phyloP scores from a whole-genome alignment of 768 basidiomycete species.

The Pluteus cervinus region DNA sequence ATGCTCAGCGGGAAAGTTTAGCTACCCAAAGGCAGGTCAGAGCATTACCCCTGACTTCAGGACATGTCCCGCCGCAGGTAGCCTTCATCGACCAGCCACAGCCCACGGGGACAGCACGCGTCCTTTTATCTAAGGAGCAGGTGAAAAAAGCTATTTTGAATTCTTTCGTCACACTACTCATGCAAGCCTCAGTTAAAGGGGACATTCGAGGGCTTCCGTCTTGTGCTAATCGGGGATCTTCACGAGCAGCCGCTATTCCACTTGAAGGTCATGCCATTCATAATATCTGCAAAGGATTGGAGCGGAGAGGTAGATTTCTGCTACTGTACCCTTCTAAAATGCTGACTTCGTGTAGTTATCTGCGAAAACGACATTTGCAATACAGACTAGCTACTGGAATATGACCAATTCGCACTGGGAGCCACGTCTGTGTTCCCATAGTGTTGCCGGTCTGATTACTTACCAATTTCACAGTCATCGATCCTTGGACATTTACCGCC shows the following conservation, averaged over 20 bases:
- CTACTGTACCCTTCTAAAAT: conserved; percentile 1
- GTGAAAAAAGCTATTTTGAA: conserved; percentile 29
- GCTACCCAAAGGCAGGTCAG: conserved; percentile 5
- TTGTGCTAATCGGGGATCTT: conserved; percentile 90
- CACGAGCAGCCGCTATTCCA: conserved; percentile 95
- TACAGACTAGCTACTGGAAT: conserved; percentile 94
- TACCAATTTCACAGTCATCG: conserved; percentile 60
- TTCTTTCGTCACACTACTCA: conserved; percentile 4
- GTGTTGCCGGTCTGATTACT: conserved; percentile 3
- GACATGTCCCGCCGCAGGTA: not conserved
- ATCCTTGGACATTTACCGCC: conserved; percentile 89
- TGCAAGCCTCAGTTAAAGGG: conserved; percentile 59
- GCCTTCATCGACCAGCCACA: conserved; percentile 5
- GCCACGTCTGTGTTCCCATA: conserved; percentile 49
- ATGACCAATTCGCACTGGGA: conserved; percentile 98
- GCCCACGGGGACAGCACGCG: conserved; percentile 33
- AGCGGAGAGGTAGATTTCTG: conserved; percentile 65
- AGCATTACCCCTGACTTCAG: conserved; percentile 1
- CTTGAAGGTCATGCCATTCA: conserved; percentile 80
- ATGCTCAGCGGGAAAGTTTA: conserved; percentile 25
- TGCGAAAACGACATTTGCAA: conserved; percentile 75
- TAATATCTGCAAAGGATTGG: conserved; percentile 85
- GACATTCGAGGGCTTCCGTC: conserved; percentile 84
- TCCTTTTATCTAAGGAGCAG: conserved; percentile 72
- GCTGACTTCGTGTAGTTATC: conserved; percentile 50